phyloP scores from a whole-genome alignment of 2,329 filamentous ascomycete species.

The Geosmithia putterillii region DNA sequence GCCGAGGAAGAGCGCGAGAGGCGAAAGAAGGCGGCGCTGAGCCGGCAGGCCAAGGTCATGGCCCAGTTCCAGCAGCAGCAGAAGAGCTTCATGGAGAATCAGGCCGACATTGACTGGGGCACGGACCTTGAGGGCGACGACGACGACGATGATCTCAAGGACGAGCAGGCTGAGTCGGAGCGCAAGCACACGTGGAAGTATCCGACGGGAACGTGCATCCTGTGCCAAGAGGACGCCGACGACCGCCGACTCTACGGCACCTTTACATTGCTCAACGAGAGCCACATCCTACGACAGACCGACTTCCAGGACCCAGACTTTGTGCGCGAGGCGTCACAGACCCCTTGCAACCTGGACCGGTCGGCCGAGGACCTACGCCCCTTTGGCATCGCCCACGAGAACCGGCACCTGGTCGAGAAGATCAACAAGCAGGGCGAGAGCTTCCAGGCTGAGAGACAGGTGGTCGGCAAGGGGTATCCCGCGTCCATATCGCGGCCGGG shows the following conservation, averaged over 20 bases:
- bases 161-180: constrained; percentile 45
- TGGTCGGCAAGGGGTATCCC: constrained; percentile 82
- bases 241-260: constrained; percentile 84
- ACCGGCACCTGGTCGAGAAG: constrained; percentile 65
- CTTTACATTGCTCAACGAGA: constrained; percentile 81
- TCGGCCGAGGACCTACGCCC: constrained; percentile 75
- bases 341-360: constrained; percentile 70
- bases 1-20: constrained; percentile 63
- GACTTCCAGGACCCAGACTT: constrained; percentile 72
- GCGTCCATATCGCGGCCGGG: constrained; percentile 53
- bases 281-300: constrained; percentile 76
- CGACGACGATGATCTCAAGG: constrained; percentile 47
- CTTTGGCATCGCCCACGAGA: constrained; percentile 84
- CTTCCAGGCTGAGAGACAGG: constrained; percentile 64
- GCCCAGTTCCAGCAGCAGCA: constrained; percentile 97
- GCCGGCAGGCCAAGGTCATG: constrained; percentile 89
- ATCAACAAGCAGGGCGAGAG: constrained; percentile 59
- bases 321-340: constrained; percentile 69
- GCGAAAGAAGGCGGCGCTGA: constrained; percentile 84
- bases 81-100: constrained; percentile 83
- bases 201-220: constrained; percentile 82
- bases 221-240: constrained; percentile 93
- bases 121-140: constrained; percentile 65
- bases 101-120: constrained; percentile 80
- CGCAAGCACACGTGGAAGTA: constrained; percentile 68